A percentile compares a stretch with the other conserved stretches of the same genome.
phyloP scores from a whole-genome alignment of 169 alveolate genomes.

The Eimeria nieschulzi region DNA sequence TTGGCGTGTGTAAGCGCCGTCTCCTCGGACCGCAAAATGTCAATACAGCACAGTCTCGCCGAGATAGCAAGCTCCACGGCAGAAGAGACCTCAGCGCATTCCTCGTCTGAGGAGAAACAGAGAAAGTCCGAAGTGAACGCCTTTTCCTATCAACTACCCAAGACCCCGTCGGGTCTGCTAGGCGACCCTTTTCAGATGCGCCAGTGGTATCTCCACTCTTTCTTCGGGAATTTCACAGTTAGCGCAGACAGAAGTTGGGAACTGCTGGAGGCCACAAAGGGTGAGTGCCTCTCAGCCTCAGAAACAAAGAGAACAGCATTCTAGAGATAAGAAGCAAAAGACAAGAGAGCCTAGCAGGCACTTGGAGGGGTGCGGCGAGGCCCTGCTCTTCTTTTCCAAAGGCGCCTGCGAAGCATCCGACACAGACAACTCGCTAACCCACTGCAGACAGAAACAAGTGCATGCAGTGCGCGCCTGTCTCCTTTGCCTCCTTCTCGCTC shows the following conservation, averaged over 20 bases:
- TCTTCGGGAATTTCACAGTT: conserved; percentile 72
- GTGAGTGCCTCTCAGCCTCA: neutral
- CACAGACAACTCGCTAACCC: too few relatives aligned
- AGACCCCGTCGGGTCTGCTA: conserved; percentile 46
- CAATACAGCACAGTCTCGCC: neutral
- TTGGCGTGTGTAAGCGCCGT: conserved; percentile 28
- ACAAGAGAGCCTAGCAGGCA: neutral
- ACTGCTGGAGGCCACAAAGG: conserved; percentile 36
- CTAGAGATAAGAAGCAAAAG: neutral
- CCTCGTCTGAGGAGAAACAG: neutral
- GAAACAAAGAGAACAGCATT: neutral
- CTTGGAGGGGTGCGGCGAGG: neutral
- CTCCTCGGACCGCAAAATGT: conserved; percentile 52
- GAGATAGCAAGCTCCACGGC: too few relatives aligned
- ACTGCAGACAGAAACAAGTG: too few relatives aligned
- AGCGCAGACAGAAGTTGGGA: conserved; percentile 72
- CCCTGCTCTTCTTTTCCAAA: neutral
- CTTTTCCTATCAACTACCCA: too few relatives aligned
- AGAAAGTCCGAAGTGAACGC: neutral
- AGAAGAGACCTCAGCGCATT: neutral
- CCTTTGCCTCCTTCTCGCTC: too few relatives aligned
- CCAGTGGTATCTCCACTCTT: conserved; percentile 73
- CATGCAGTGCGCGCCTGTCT: too few relatives aligned
- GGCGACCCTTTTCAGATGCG: conserved; percentile 73
- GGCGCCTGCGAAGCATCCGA: neutral